Evolutionary conservation across 1,284 basidiomycete genomes (phyloP), one percentile per base, ranked within the genome.

Genomic region (Cryptococcus floricola): DNA sequence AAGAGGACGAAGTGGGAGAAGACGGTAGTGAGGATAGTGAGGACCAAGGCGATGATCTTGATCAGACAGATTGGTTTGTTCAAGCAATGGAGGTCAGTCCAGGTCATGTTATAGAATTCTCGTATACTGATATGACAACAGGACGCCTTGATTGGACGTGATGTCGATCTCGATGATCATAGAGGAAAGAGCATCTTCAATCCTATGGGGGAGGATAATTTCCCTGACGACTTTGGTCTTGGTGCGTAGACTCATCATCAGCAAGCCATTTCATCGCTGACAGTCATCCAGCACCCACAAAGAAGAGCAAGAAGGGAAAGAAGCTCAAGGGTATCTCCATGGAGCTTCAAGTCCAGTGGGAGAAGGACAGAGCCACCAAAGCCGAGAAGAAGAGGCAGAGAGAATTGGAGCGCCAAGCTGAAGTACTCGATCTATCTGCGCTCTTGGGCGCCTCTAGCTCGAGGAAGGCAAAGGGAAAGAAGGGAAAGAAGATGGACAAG

Each of bases 341-440:
- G 2, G 82, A 86, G 9, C 80, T 96, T 1, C 81, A 81, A 58
- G 82, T 77, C 0, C 87, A 87, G 61, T 95, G 91, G 91, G 82
- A 85, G 57, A 82, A 82, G 51, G 92, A 95, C 69, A 86, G 90
- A 1, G 77, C 80, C 52, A 87, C 85, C 77, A 96, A 95, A 74
- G 89, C 89, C 0, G 85, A 85, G 57, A 78, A 81, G 70, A 94
- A 91, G 72, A 81, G 79, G 4, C 80, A 82, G 39, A 84, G 90
- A 4, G 82, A 81, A 1, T 66, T 77, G 14, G 77, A 79, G 57
- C 76, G 83, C 8, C 67, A 79, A 25, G 73, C 75, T 3, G 84
- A 81, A 2, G 81, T 82, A 27, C 77, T 86, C 14, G 79, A 83
- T 49, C 77, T 27, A 74, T 1, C 70, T 69, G 83, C 84, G 2